These are phyloP conservation scores for Trichoderma cornu-damae DNA, from an alignment of 2,329 filamentous ascomycete genomes.

Conservation along the genomic window DNA sequence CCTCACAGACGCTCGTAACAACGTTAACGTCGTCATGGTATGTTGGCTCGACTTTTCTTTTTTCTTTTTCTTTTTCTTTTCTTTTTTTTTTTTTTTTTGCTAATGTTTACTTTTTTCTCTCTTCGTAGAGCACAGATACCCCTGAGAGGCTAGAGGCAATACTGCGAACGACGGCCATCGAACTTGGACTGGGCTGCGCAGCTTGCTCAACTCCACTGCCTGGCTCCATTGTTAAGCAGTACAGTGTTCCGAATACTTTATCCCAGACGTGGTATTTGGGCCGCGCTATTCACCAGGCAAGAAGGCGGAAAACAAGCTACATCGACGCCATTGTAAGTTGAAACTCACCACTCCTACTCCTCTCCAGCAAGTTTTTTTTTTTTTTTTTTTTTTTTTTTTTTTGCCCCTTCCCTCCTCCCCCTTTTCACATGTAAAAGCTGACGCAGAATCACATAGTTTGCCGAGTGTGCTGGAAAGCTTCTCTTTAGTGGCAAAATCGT, in stretches of 20 bases:
- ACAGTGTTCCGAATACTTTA: constrained; percentile 32
- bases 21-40: constrained; percentile 33
- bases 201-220: constrained; percentile 33
- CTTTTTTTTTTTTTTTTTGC: neutral
- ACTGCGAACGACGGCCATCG: constrained; percentile 34
- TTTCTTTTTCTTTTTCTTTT: neutral
- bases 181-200: constrained; percentile 37
- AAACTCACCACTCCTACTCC: neutral
- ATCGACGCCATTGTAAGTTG: constrained; percentile 28
- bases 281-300: constrained; percentile 30
- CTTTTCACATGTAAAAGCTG: neutral
- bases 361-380: too few relatives aligned
- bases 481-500: constrained; percentile 39
- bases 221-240: constrained; percentile 32
- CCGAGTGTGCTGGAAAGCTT: constrained; percentile 33
- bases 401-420: too few relatives aligned
- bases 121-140: constrained; percentile 31
- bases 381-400: neutral
- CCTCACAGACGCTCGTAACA: constrained; percentile 36
- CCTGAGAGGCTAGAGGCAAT: constrained; percentile 34
- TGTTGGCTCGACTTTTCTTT: constrained; percentile 1
- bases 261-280: constrained; percentile 35
- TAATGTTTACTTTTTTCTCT: too few relatives aligned
- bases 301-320: constrained; percentile 27
- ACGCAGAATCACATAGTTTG: constrained; percentile 22